Evolutionary conservation across 2,329 filamentous ascomycete genomes (phyloP).

Genomic region (Coleophoma crateriformis): DNA sequence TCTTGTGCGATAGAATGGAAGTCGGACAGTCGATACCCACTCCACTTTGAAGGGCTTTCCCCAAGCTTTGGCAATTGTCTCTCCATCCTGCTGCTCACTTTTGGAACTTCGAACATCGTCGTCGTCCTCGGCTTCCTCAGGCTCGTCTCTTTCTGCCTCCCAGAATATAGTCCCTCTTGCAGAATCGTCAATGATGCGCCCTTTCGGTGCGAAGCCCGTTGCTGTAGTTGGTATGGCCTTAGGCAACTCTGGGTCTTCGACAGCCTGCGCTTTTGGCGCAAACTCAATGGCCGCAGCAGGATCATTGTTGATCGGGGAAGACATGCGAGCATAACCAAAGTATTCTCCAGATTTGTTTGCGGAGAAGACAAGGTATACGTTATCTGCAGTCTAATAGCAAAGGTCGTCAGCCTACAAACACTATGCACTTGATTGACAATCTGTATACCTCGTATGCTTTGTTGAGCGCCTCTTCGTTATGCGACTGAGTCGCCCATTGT

Average conservation of each 20-base stretch:
- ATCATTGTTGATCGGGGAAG: slow-evolving; percentile 75
- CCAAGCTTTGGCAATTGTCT: slow-evolving; percentile 50
- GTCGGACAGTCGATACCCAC: slow-evolving; percentile 77
- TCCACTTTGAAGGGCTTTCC: slow-evolving; percentile 88
- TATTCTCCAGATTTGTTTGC: slow-evolving; percentile 98
- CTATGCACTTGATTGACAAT: slow-evolving; percentile 1
- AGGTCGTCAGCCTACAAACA: slow-evolving; percentile 7
- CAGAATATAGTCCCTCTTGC: slow-evolving; percentile 95
- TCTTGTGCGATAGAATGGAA: slow-evolving; percentile 85
- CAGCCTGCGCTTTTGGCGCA: slow-evolving; percentile 56
- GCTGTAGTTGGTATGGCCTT: slow-evolving; percentile 76
- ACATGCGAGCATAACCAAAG: slow-evolving; percentile 91
- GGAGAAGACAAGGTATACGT: slow-evolving; percentile 89
- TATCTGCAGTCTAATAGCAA: slow-evolving; percentile 59
- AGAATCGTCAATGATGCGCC: slow-evolving; percentile 87
- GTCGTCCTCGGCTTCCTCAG: slow-evolving; percentile 38
- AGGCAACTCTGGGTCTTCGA: slow-evolving; percentile 60
- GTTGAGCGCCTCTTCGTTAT: slow-evolving; percentile 84
- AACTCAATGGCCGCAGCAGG: slow-evolving; percentile 64
- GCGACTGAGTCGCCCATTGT: slow-evolving; percentile 90
- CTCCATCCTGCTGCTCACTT: slow-evolving; percentile 31
- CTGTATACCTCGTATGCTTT: slow-evolving; percentile 68
- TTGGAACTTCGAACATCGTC: slow-evolving; percentile 31
- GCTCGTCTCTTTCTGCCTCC: slow-evolving; percentile 68
- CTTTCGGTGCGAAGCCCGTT: slow-evolving; percentile 72